A percentile compares a stretch with the other conserved stretches of the same genome.
phyloP scores from a whole-genome alignment of 2,329 filamentous ascomycete species.

The Aaosphaeria arxii region DNA sequence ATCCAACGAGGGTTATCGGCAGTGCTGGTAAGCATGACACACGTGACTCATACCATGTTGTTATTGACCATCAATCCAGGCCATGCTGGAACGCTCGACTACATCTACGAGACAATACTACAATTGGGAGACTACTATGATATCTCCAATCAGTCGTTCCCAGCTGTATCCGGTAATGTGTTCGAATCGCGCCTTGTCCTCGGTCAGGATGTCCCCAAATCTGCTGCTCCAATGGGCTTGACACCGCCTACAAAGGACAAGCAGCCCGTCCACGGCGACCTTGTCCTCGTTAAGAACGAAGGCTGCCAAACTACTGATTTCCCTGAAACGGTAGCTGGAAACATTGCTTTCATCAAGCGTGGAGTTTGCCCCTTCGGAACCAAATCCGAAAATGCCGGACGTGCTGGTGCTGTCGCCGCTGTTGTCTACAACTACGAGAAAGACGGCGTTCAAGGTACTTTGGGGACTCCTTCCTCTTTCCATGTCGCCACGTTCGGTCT shows the following conservation, averaged over 20 bases:
- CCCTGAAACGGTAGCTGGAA: constrained; percentile 56
- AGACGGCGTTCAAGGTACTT: constrained; percentile 61
- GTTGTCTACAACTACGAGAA: constrained; percentile 74
- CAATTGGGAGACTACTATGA: constrained; percentile 39
- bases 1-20: constrained; percentile 40
- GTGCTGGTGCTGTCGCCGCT: constrained; percentile 68
- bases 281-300: constrained; percentile 33
- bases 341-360: constrained; percentile 69
- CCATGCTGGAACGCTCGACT: constrained; percentile 32
- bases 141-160: constrained; percentile 36
- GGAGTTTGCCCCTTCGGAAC: constrained; percentile 70
- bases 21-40: constrained; percentile 26
- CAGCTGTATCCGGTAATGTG: constrained; percentile 34
- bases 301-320: constrained; percentile 53
- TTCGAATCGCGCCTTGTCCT: constrained; percentile 37
- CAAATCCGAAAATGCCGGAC: constrained; percentile 68
- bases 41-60: constrained; percentile 9
- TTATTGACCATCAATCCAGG: constrained; percentile 16
- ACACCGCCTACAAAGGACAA: constrained; percentile 37
- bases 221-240: constrained; percentile 32
- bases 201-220: constrained; percentile 30
- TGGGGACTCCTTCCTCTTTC: constrained; percentile 61
- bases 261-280: constrained; percentile 32
- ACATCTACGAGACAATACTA: constrained; percentile 38
- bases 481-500: constrained; percentile 68